Percentiles rank a stretch among this genome's conserved stretches.
Evolutionary conservation across 345 rosid genomes (phyloP).

Genomic region (Melaleuca alternifolia): DNA sequence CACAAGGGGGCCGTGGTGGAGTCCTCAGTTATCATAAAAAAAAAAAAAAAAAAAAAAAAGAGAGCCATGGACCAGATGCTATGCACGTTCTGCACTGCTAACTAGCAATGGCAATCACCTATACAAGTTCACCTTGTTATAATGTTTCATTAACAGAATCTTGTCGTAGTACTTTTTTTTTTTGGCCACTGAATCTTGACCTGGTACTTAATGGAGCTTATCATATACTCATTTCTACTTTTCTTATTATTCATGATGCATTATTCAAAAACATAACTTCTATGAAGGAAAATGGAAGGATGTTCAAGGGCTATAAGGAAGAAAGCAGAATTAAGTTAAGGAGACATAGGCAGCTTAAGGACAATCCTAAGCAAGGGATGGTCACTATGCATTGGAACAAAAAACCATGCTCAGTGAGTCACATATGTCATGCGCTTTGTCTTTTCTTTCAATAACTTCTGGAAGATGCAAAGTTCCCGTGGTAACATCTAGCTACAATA

Average conservation of each 20-base stretch:
- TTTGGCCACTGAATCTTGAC: neutral
- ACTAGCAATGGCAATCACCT: neutral
- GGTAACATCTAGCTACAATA: neutral
- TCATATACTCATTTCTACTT: neutral
- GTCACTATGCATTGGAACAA: neutral
- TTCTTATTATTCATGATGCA: neutral
- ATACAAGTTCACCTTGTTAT: neutral
- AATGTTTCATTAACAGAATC: neutral
- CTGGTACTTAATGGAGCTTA: neutral
- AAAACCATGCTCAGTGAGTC: neutral
- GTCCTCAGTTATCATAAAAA: too few relatives aligned
- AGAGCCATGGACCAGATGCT: neutral
- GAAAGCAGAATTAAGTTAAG: neutral
- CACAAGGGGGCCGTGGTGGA: too few relatives aligned
- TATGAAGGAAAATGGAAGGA: neutral
- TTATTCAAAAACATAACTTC: neutral
- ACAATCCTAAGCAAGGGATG: neutral
- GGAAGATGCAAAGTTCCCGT: neutral
- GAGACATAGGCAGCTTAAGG: neutral
- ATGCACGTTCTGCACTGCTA: neutral
- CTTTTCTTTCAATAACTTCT: neutral
- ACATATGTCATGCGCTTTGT: neutral
- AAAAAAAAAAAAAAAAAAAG: too few relatives aligned
- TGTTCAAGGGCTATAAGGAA: neutral
- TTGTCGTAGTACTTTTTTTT: neutral